phyloP scores from a whole-genome alignment of 768 basidiomycete species.

The Lentinula sp. region DNA sequence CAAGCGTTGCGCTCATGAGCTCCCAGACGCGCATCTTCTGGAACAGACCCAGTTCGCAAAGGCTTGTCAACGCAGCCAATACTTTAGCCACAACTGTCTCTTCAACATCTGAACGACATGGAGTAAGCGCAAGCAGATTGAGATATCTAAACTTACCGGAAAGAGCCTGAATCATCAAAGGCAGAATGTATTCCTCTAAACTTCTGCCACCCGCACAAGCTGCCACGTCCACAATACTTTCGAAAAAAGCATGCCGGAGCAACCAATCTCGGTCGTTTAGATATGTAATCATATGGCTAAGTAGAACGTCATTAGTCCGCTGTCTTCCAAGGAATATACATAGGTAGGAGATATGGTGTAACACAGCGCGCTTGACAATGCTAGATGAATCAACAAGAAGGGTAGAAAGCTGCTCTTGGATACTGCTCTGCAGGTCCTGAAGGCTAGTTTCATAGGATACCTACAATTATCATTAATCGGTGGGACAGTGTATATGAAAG shows the following conservation, averaged over 20 bases:
- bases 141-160: conserved; percentile 55
- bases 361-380: conserved; percentile 85
- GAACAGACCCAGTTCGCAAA: conserved; percentile 87
- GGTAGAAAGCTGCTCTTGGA: conserved; percentile 83
- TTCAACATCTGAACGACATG: conserved; percentile 67
- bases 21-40: conserved; percentile 98
- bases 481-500: neutral
- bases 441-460: conserved; percentile 87
- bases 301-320: conserved; percentile 89
- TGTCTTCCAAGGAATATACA: conserved; percentile 93
- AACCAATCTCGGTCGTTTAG: conserved; percentile 92
- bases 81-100: conserved; percentile 92
- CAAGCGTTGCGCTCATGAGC: conserved; percentile 79
- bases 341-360: conserved; percentile 80
- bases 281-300: conserved; percentile 86
- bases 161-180: conserved; percentile 91
- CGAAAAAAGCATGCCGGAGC: conserved; percentile 87
- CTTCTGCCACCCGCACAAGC: conserved; percentile 89
- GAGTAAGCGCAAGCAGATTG: neutral
- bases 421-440: conserved; percentile 75
- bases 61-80: conserved; percentile 76
- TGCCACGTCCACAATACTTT: conserved; percentile 92
- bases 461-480: conserved; percentile 30
- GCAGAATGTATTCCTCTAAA: conserved; percentile 95
- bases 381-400: conserved; percentile 87